A percentile compares a stretch with the other conserved stretches of the same genome.
Evolutionary conservation across 768 basidiomycete species (phyloP).

Genomic region (Boletus huronensis): DNA sequence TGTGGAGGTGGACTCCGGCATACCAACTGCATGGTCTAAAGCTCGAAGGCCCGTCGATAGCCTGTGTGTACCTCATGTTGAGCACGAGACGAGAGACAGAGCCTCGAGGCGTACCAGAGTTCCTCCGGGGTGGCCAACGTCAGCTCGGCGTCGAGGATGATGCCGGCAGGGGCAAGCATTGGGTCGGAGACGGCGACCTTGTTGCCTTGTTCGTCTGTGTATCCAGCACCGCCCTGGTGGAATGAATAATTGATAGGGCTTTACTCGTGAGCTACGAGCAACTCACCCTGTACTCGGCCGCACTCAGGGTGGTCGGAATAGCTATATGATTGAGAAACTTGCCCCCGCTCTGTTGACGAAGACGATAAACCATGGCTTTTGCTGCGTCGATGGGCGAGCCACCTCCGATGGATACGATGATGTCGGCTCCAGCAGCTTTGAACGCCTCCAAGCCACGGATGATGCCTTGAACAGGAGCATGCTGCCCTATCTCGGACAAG

Average conservation of each 20-base stretch:
- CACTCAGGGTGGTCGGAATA: slow-evolving; percentile 79
- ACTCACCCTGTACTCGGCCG: slow-evolving; percentile 67
- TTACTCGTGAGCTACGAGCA: background rate
- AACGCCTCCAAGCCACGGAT: slow-evolving; percentile 51
- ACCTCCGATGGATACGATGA: slow-evolving; percentile 72
- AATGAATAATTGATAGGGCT: slow-evolving; percentile 1
- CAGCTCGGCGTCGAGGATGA: slow-evolving; percentile 76
- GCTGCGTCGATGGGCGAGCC: slow-evolving; percentile 79
- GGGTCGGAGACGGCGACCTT: slow-evolving; percentile 56
- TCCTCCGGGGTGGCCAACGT: slow-evolving; percentile 70
- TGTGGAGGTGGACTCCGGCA: slow-evolving; percentile 16
- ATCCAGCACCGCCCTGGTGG: slow-evolving; percentile 61
- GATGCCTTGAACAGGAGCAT: slow-evolving; percentile 67
- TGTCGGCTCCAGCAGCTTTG: slow-evolving; percentile 56
- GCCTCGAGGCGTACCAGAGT: slow-evolving; percentile 51
- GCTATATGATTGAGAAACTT: slow-evolving; percentile 63
- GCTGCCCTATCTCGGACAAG: slow-evolving; percentile 72
- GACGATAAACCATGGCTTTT: slow-evolving; percentile 65
- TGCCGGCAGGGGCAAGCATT: slow-evolving; percentile 61
- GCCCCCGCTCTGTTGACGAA: slow-evolving; percentile 54
- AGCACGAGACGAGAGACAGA: slow-evolving; percentile 3
- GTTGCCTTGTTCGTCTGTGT: slow-evolving; percentile 62
- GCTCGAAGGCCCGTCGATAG: slow-evolving; percentile 77
- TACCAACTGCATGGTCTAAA: slow-evolving; percentile 75
- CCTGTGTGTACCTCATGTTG: slow-evolving; percentile 38